Base-by-base conservation (phyloP, 768 basidiomycete species). In the Podaxis carcinomalis region DNA sequence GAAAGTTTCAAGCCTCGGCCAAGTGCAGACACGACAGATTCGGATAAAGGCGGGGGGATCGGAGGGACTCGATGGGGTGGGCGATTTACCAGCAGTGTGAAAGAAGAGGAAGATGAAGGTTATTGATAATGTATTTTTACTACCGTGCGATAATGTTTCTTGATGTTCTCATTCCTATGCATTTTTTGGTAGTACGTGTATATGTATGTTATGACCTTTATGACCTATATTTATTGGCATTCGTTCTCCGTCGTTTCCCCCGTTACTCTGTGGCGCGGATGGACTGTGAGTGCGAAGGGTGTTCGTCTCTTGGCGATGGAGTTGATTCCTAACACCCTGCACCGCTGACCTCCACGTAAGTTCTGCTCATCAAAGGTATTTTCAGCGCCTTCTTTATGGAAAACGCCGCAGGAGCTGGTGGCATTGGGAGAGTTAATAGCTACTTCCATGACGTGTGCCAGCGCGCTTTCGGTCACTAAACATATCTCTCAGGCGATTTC, bases 1-100 rank as follows among this genome's bases (percentile, higher is more conserved):
- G 91, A 93, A 75, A 93, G 91, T 72, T 94, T 93, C 72, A 90
- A 84, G 69, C 92, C 92, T 9, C 78, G 92, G 37, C 83, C 90
- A 46, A 93, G 91, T 66, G 72, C 85, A 19, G 91, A 92, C 64
- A 77, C 65, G 50, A 27, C 69, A 52, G 76, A 77, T 58, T 62
- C 68, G 40, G 68, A 67, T 19, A 60, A 64, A 50, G 65, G 70
- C 62, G 65, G 68, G 37, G 72, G 69, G 28, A 67, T 67, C 32
- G 70, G 69, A 51, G 67, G 68, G 32, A 63, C 63, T 32, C 69
- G 71, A 54, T 71, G 71, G 66, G 65, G 72, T 57, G 71, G 64
- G 21, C 76, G 74, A 59, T 73, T 71, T 68, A 73, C 74, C 14
- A 74, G 66, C 2, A 70, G 69, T 60, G 78, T 83, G 49, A 46